Evolutionary conservation across 768 basidiomycete genomes (phyloP), one percentile per base, ranked within the genome.

Genomic region (Lactifluus subvellereus): DNA sequence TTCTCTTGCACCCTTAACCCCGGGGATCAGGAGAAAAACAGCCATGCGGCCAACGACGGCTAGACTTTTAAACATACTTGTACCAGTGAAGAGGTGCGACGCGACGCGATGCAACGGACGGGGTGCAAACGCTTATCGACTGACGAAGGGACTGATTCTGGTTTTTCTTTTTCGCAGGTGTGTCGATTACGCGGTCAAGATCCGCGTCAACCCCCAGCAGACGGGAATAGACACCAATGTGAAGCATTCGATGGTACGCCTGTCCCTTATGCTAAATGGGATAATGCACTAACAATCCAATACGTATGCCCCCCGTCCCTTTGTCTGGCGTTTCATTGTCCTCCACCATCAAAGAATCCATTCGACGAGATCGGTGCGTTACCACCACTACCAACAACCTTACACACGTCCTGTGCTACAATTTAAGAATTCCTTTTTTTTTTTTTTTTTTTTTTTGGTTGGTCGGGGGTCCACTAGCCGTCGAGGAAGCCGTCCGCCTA

Each of bases 161-260:
- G 10, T 37, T 20, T 13, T 35, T 22, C 42, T 42, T n/a, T n/a
- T 58, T 56, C 66, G 45, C 57, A 97, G 92, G 66, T 87, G 91
- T 56, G 89, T 99, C 56, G 97, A 98, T 78, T 99, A 91, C 85
- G 89, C 94, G 4, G 94, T 96, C 76, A 98, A 98, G 81, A 97
- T 99, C 77, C 90, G 96, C 56, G 93, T 99, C 54, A 96, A 96
- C 73, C 84, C 94, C 6, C 86, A 89, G 67, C 93, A 97, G 72
- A 97, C 94, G 40, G 97, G 94, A 14, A 85, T 99, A 47, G 96
- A 99, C 79, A 87, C 91, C 60, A 94, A 89, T 74, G 96, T 97
- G 69, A 99, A 99, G 81, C 97, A 99, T 77, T 95, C 94, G 2
- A 98, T 99, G 95, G 96, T 94, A 67, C 68, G 86, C 62, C 13